Evolutionary conservation across 148 eudicot genomes (phyloP), one percentile per base, ranked within the genome.

Genomic region (Camellia sinensis): DNA sequence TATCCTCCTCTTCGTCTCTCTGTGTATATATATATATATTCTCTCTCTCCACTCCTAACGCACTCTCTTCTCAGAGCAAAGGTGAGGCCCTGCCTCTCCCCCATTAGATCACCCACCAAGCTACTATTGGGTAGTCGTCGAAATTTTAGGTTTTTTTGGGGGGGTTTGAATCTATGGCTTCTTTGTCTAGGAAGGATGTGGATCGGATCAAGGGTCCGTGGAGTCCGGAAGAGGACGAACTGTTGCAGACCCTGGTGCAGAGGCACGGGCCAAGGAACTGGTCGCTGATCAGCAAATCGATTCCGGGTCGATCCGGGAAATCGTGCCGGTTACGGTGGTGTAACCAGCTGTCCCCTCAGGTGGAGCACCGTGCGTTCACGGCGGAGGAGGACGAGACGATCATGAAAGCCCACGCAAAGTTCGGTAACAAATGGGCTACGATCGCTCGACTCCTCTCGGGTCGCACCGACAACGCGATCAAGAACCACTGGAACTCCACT

Each of bases 181-280:
- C 81, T n/a, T 9, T 80, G 52, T 8, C 75, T 22, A 74, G 82
- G 70, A 82, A 57, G 73, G 83, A 81, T 14, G 6, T 60, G 81
- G 94, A 89, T 83, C 90, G 89, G 82, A 70, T 89, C 76, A 91
- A 89, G 81, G 92, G 94, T 13, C 92, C 92, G 2, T 91, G 94
- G 94, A 89, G 92, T 53, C 89, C 90, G 12, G 92, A 91, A 70
- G 94, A 91, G 78, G 94, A 91, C 77, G 83, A 82, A 11, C 75
- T 87, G 46, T 61, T 91, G 14, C 83, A 81, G 44, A 71, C 13
- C 3, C 44, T 87, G 4, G 94, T 91, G 43, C 59, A 82, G 62
- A 84, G 86, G 50, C 89, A 87, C 74, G 94, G 94, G 29, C 68
- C 94, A 2, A 65, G 92, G 41, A 91, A 91, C 84, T 91, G 94